Conservation (phyloP, 306 rosid species). For the Cucumis cinereus region DNA sequence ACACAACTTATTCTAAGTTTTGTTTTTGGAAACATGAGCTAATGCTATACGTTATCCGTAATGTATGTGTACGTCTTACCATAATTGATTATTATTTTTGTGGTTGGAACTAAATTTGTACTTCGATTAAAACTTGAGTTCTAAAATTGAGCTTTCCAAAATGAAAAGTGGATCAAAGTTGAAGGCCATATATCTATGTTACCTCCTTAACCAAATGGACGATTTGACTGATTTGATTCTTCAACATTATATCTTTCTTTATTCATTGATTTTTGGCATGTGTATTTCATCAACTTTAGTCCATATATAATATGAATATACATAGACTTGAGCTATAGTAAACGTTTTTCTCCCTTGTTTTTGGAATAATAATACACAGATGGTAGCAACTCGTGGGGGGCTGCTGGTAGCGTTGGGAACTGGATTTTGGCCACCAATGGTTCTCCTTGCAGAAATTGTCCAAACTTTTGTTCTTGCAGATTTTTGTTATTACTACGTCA, state of each 20-base stretch:
- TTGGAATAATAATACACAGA: constrained; percentile 19
- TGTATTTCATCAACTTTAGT: not conserved
- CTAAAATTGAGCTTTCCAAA: not conserved
- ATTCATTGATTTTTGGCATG: not conserved
- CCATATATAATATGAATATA: not conserved
- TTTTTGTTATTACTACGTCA: constrained; percentile 69
- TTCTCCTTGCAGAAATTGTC: constrained; percentile 55
- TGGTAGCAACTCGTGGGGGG: constrained; percentile 45
- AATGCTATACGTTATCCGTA: not conserved
- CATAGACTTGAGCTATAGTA: not conserved
- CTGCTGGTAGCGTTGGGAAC: constrained; percentile 49
- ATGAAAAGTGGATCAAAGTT: not conserved
- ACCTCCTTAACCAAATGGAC: no score
- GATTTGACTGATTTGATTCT: not conserved
- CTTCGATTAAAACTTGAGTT: not conserved
- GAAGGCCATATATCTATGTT: not conserved
- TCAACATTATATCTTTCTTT: not conserved
- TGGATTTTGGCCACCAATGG: constrained; percentile 67
- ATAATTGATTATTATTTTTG: not conserved
- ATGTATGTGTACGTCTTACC: not conserved
- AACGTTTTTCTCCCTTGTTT: not conserved
- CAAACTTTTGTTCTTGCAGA: constrained; percentile 72
- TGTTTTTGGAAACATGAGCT: not conserved
- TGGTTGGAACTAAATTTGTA: not conserved
- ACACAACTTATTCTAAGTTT: not conserved